A percentile compares a stretch with the other conserved stretches of the same genome.
phyloP scores from a whole-genome alignment of 2,329 filamentous ascomycete species.

The Pseudodiploospora longispora region DNA sequence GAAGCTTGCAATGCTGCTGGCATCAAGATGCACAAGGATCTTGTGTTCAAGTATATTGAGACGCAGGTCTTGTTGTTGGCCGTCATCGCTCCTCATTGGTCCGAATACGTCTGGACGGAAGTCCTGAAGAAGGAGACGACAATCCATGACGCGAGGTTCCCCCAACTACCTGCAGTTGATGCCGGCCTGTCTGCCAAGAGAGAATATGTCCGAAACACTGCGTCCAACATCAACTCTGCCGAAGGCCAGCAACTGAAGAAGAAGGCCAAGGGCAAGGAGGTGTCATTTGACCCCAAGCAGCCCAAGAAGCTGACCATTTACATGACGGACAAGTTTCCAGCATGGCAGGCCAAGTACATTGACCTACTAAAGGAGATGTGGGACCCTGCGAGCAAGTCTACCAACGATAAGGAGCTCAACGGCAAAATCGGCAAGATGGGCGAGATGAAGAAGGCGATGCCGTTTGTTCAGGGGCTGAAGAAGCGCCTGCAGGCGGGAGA shows the following conservation, averaged over 20 bases:
- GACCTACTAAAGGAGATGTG: constrained; percentile 68
- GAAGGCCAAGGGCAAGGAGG: constrained; percentile 85
- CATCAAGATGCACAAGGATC: constrained; percentile 77
- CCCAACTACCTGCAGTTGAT: constrained; percentile 54
- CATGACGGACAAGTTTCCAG: constrained; percentile 69
- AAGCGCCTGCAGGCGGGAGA: constrained; percentile 68
- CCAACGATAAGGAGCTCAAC: constrained; percentile 73
- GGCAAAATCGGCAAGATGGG: constrained; percentile 72
- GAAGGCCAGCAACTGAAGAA: constrained; percentile 80
- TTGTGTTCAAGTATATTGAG: constrained; percentile 74
- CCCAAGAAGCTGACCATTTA: constrained; percentile 88
- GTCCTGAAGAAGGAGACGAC: constrained; percentile 69
- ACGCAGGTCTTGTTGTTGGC: constrained; percentile 76
- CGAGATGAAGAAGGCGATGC: constrained; percentile 97
- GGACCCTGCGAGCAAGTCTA: constrained; percentile 46
- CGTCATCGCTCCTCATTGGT: constrained; percentile 86
- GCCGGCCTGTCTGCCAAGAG: constrained; percentile 66
- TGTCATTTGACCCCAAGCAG: constrained; percentile 79
- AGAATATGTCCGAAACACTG: constrained; percentile 70
- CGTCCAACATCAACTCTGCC: constrained; percentile 69
- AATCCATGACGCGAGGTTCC: constrained; percentile 62
- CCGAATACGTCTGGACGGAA: constrained; percentile 90
- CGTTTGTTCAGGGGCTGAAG: constrained; percentile 85
- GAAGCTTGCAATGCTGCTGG: constrained; percentile 69
- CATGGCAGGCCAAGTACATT: constrained; percentile 88